These are phyloP conservation scores for Saccharomycopsis schoenii DNA, from an alignment of 805 yeast genomes.

Conservation along the genomic window DNA sequence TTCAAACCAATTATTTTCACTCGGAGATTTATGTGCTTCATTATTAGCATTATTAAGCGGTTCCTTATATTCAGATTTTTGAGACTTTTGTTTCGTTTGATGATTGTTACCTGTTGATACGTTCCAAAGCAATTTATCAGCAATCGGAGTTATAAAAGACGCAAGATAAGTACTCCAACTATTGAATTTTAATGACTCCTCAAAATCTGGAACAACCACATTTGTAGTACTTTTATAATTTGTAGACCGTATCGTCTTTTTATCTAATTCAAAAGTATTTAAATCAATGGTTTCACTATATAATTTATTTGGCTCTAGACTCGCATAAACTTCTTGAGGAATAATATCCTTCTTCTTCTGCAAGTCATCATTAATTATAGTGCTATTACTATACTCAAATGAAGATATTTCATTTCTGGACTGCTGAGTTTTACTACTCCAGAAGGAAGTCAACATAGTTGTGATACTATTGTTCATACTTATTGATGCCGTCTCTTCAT, in stretches of 20 bases:
- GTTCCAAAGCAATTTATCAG: background rate
- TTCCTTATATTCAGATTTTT: background rate
- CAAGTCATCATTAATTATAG: background rate
- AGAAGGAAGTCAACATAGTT: background rate
- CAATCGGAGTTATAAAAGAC: slow-evolving; percentile 2
- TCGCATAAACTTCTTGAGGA: background rate
- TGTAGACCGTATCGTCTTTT: background rate
- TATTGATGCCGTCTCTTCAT: background rate
- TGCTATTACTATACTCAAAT: background rate
- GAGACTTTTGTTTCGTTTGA: background rate
- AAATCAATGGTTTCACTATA: slow-evolving; percentile 7
- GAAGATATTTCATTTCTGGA: background rate
- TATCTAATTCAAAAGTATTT: background rate
- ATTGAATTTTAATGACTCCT: slow-evolving; percentile 6
- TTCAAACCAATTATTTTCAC: background rate
- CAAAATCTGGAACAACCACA: slow-evolving; percentile 14
- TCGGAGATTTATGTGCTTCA: background rate
- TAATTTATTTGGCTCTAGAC: slow-evolving; percentile 7
- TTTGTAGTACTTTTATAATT: slow-evolving; percentile 3
- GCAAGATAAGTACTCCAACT: background rate
- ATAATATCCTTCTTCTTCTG: background rate
- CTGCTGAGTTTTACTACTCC: background rate
- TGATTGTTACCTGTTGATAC: background rate
- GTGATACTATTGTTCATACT: background rate
- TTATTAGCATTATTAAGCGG: background rate